Base-by-base conservation (phyloP, 768 basidiomycete genomes). In the Suillus sp. region DNA sequence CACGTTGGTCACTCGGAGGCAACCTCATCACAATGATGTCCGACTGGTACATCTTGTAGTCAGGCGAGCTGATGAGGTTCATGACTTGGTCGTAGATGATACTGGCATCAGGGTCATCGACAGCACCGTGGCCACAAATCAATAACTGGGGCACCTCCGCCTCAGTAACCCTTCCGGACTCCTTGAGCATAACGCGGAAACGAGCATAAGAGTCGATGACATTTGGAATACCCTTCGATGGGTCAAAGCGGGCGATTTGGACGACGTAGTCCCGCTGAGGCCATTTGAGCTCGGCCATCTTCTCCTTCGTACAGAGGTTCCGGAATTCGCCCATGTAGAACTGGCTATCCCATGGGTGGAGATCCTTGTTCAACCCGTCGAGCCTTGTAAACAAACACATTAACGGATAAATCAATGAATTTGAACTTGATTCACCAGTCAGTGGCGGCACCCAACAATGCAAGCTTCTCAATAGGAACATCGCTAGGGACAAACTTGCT, bases 221-320 rank as follows among this genome's bases (percentile, higher is more conserved):
- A 72, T 89, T 84, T 62, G 89, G 89, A 66, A 90, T 90, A 77
- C 94, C 93, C 84, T 86, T 84, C 25, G 90, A 82, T 59, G 94
- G 95, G 75, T 97, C 95, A 77, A 97, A 98, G 34, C 95, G 89
- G n/a, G 95, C 95, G 64, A 98, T 79, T 74, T 98, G 96, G 35
- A 95, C 83, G 67, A 97, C 76, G 77, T 97, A 97, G 11, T 94
- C 90, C 58, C 95, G 88, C 32, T 75, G 74, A 40, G 92, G 92
- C 92, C 92, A 94, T 48, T 81, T 74, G 51, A 94, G 83, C 71
- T 91, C 88, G 68, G 78, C 70, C 91, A 92, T 93, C 79, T 89
- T 92, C 73, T 93, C 91, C 73, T 87, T 89, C 54, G 77, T 77
- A 68, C 92, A 94, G 56, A 92, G 76, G 71, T 77, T 83, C 66